Evolutionary conservation across 129 eudicot species (phyloP).

Genomic region (Cynara cardunculus): DNA sequence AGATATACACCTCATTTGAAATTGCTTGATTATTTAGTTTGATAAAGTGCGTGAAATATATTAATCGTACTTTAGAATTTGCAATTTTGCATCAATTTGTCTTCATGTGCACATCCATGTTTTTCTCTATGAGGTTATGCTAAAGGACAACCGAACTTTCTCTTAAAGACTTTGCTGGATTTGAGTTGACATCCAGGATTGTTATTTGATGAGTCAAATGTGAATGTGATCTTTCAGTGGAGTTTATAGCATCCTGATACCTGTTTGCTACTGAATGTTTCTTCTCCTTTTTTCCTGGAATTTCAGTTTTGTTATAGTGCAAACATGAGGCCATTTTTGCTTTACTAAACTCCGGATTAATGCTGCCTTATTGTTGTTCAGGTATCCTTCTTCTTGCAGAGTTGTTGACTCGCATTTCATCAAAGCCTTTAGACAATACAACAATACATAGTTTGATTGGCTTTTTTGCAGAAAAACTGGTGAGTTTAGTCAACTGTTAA

Average conservation of each 20-base stretch:
- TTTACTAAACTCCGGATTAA: not conserved
- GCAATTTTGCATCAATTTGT: not conserved
- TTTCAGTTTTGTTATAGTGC: not conserved
- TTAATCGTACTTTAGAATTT: not conserved
- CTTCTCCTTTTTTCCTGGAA: not conserved
- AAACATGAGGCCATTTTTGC: not conserved
- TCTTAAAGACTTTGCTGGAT: not conserved
- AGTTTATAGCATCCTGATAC: not conserved
- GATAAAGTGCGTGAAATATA: not conserved
- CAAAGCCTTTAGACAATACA: conserved; percentile 50
- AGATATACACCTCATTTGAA: not conserved
- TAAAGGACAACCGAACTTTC: not conserved
- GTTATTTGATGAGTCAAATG: not conserved
- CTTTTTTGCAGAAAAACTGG: conserved; percentile 87
- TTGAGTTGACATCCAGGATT: not conserved
- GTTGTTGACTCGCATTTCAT: conserved; percentile 45
- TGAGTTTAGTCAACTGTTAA: conserved; percentile 33
- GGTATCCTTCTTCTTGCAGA: conserved; percentile 89
- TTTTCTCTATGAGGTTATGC: not conserved
- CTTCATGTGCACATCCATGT: not conserved
- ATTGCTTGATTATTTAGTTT: not conserved
- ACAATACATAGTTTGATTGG: conserved; percentile 62
- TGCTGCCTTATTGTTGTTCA: conserved; percentile 30
- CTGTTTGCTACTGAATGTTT: not conserved
- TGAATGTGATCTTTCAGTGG: not conserved